These are phyloP conservation scores for Inga laurina DNA, from an alignment of 306 rosid genomes.

Conservation along the genomic window DNA sequence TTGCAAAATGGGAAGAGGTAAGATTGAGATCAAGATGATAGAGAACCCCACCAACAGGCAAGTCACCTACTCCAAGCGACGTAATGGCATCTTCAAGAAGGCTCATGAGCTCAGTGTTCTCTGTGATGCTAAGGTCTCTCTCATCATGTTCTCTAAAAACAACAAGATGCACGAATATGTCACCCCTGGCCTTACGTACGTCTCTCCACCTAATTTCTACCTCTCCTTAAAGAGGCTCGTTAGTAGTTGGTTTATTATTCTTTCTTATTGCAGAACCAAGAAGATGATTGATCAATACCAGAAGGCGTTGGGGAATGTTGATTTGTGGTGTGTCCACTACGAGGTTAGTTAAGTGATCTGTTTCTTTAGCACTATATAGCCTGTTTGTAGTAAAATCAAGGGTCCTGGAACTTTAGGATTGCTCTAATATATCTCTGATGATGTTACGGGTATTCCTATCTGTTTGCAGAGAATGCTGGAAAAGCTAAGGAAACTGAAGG, in stretches of 20 bases:
- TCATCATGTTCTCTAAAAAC: constrained; percentile 70
- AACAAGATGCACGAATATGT: constrained; percentile 60
- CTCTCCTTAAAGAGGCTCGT: neutral
- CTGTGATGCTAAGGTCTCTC: constrained; percentile 82
- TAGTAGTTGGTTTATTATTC: neutral
- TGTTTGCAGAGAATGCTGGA: constrained; percentile 66
- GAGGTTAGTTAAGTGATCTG: constrained; percentile 61
- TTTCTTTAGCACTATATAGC: too few species aligned
- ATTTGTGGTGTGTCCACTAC: constrained; percentile 74
- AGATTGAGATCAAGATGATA: constrained; percentile 74
- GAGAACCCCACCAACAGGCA: constrained; percentile 85
- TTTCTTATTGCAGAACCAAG: neutral
- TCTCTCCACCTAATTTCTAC: neutral
- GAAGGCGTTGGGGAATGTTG: constrained; percentile 46
- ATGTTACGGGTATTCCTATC: neutral
- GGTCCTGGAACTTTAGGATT: neutral
- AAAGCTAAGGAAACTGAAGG: constrained; percentile 54
- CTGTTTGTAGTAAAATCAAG: neutral
- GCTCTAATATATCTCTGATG: neutral
- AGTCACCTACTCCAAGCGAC: constrained; percentile 79
- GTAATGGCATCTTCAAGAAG: constrained; percentile 87
- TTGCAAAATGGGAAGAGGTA: constrained; percentile 76
- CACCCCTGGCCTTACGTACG: constrained; percentile 57
- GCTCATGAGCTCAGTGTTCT: constrained; percentile 89
- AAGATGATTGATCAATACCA: constrained; percentile 50